Evolutionary conservation across 176 grass and related monocot species (phyloP), one percentile per base, ranked within the genome.

Genomic region (Dactylis glomerata): DNA sequence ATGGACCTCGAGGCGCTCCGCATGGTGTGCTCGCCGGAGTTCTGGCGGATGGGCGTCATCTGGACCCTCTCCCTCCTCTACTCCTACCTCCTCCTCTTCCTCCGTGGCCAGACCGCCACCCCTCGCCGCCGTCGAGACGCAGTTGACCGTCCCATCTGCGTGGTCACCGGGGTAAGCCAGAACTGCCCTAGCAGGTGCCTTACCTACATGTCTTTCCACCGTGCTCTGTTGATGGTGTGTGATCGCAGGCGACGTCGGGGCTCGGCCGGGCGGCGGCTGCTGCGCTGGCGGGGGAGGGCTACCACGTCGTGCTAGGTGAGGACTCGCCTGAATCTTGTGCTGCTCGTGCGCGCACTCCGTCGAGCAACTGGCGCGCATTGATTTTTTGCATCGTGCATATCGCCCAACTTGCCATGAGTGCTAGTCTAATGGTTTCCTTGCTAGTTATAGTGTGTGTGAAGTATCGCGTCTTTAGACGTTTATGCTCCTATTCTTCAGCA

Each of bases 41-140:
- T 95, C 82, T 98, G 95, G 96, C 85, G 91, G 56, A 95, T 95
- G 93, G 96, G 85, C 28, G 31, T 98, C 31, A 40, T 87, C 13
- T 93, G 96, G 96, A 81, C 80, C 47, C 10, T 88, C 23, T 90
- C 89, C 55, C 82, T 98, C 74, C 52, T 98, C 67, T 75, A 88
- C 68, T 98, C 96, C 42, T 83, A 90, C 77, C 16, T 95, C 73
- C 87, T 83, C 83, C 77, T 90, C 36, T 41, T 93, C 19, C 54
- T 90, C 30, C 28, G 67, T 47, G 76, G 73, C 73, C 45, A 34
- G 36, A 15, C 40, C 32, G 30, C 68, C 34, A 40, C 42, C 5
- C 33, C 67, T 63, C 62, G 22, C 14, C 41, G 73, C 17, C 73
- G 61, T 5, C 72, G 52, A 28, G 52, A 28, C 40, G 34, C 20